Conservation (phyloP, 352 stramenopile species). For the Globisporangium iwayamae region DNA sequence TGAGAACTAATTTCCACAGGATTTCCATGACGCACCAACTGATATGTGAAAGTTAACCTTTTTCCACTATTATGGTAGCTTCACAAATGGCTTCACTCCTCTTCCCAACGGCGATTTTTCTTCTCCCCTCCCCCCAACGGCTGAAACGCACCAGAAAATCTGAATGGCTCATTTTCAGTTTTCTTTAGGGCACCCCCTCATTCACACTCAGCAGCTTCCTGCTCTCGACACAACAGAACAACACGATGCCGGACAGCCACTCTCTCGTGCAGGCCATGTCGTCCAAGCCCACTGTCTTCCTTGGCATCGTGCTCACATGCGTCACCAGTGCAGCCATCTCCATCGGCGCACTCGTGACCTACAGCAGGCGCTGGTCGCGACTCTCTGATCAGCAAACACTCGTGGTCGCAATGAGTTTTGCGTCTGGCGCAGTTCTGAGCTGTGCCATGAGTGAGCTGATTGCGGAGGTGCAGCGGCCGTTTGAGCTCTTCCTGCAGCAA, state of each 20-base stretch:
- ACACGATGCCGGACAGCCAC: not conserved
- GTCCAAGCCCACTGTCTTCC: not conserved
- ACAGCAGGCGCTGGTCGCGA: not conserved
- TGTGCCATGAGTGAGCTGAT: not conserved
- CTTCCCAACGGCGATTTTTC: too few relatives aligned
- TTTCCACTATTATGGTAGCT: not conserved
- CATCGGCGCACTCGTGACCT: not conserved
- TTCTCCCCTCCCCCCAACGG: too few relatives aligned
- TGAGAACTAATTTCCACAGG: too few relatives aligned
- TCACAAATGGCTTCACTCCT: conserved; percentile 1
- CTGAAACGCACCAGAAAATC: not conserved
- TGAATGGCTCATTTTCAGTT: not conserved
- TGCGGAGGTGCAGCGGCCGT: not conserved
- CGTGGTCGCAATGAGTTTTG: not conserved
- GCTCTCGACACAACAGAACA: not conserved
- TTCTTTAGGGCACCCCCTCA: not conserved
- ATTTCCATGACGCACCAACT: too few relatives aligned
- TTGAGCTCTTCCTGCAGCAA: not conserved
- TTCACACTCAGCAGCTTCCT: not conserved
- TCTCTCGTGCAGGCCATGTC: not conserved
- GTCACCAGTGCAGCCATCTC: not conserved
- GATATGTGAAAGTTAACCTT: not conserved
- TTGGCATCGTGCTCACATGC: not conserved
- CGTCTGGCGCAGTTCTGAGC: not conserved
- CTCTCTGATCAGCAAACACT: not conserved